Evolutionary conservation across 2,329 filamentous ascomycete species (phyloP), one percentile per base, ranked within the genome.

Genomic region (Diaporthe amygdali): DNA sequence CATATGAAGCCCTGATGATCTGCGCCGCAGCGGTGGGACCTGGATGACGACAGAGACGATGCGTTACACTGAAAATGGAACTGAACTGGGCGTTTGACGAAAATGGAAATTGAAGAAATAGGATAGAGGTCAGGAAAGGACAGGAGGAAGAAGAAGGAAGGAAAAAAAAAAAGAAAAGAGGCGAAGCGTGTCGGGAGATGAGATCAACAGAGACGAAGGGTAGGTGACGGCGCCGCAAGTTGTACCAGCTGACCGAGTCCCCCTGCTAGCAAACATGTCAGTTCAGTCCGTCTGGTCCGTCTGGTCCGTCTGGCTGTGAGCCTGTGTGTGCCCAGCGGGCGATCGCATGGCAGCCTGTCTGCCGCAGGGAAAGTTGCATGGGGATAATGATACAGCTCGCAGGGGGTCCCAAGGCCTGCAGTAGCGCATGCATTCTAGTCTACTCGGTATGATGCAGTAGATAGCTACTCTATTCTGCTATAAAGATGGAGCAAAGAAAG

Each of bases 191-290:
- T 30, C 37, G 55, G 55, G 34, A 64, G 34, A 63, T 66, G 66
- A 49, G 66, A 69, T 66, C 49, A 71, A 63, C 64, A 63, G 54
- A 37, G 44, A 55, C 14, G 10, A 32, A 47, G 39, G 14, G 52
- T 27, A 34, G n/a, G 32, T 32, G 51, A 39, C 56, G 59, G 59
- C 52, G 52, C 47, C 59, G 44, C 39, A 55, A 55, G 39, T 54
- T 54, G 66, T 69, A 71, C 69, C 69, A 71, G 69, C 46, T 71
- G 69, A 71, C 66, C 66, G 27, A 47, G 32, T 39, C 52, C 66
- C 59, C 59, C 66, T 68, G 66, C 66, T 68, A 55, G 37, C 56
- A 66, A 61, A 46, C 68, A 70, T 54, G 25, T 47, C 52, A 47
- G 32, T 39, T 39, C 46, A 34, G 47, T 39, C 63, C 25, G 25